Conservation (phyloP, 257 asterid genomes). For the Asclepias syriaca region DNA sequence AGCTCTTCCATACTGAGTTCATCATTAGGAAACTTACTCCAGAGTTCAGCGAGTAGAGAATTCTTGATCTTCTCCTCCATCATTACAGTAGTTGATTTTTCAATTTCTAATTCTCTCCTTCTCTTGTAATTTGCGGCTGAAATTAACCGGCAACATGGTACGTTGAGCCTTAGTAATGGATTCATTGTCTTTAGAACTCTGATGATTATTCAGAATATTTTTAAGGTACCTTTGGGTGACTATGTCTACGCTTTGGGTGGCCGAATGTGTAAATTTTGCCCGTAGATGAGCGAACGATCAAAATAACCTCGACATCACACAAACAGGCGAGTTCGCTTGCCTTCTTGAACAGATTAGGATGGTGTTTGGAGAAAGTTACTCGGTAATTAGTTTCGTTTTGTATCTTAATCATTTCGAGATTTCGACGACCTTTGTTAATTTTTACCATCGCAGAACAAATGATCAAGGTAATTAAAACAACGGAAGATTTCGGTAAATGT, state of each 20-base stretch:
- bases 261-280: constrained; percentile 36
- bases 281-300: constrained; percentile 34
- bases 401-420: constrained; percentile 36
- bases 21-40: constrained; percentile 34
- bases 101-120: not conserved
- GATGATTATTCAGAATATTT: not conserved
- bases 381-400: constrained; percentile 31
- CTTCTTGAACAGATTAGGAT: constrained; percentile 35
- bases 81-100: not conserved
- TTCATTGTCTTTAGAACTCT: too few species aligned
- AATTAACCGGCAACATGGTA: constrained; percentile 7
- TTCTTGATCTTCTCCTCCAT: not conserved
- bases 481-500: not conserved
- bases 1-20: not conserved
- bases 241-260: constrained; percentile 31
- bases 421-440: constrained; percentile 38
- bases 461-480: too few species aligned
- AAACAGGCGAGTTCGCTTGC: constrained; percentile 33
- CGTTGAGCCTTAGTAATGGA: not conserved
- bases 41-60: constrained; percentile 13
- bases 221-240: constrained; percentile 22
- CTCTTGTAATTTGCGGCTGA: constrained; percentile 20
- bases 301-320: constrained; percentile 30
- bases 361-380: constrained; percentile 39
- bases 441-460: constrained; percentile 9